phyloP scores from a whole-genome alignment of 2,329 filamentous ascomycete genomes.

The Sclerotiophoma versabilis region DNA sequence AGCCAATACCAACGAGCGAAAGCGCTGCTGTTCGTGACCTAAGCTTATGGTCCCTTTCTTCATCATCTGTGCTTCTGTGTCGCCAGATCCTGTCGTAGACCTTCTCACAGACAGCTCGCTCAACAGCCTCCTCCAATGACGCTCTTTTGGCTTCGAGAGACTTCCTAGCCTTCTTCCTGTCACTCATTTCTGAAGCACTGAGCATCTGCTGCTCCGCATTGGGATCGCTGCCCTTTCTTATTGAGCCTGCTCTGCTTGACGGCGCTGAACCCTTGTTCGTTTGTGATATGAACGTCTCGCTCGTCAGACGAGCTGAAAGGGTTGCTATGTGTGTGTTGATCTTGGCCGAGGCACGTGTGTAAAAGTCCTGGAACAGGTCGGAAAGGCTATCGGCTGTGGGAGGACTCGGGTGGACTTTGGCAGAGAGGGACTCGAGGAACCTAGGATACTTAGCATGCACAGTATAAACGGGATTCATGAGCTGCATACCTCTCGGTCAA shows the following conservation, averaged over 20 bases:
- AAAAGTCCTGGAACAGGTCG: conserved; percentile 94
- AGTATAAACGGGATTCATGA: neutral
- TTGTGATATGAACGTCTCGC: conserved; percentile 59
- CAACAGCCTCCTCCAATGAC: conserved; percentile 87
- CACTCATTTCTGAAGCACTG: conserved; percentile 81
- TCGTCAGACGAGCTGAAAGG: conserved; percentile 75
- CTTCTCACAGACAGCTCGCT: conserved; percentile 82
- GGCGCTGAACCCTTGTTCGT: conserved; percentile 50
- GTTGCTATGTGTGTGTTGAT: conserved; percentile 87
- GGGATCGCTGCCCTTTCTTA: conserved; percentile 46
- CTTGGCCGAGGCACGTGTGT: conserved; percentile 77
- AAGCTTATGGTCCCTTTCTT: conserved; percentile 92
- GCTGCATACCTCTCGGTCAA: conserved; percentile 77
- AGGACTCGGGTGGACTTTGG: conserved; percentile 84
- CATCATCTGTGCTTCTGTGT: conserved; percentile 89
- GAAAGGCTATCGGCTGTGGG: conserved; percentile 83
- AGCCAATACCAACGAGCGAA: conserved; percentile 86
- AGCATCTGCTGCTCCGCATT: conserved; percentile 80
- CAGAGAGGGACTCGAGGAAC: conserved; percentile 88
- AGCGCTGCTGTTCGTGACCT: conserved; percentile 92
- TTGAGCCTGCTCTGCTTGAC: conserved; percentile 48
- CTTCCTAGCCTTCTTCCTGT: conserved; percentile 79
- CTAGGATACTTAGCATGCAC: conserved; percentile 54
- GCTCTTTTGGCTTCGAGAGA: conserved; percentile 78
- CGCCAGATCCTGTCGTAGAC: conserved; percentile 88